Base-by-base conservation (phyloP, 2,329 filamentous ascomycete genomes). In the Fusarium globosum region DNA sequence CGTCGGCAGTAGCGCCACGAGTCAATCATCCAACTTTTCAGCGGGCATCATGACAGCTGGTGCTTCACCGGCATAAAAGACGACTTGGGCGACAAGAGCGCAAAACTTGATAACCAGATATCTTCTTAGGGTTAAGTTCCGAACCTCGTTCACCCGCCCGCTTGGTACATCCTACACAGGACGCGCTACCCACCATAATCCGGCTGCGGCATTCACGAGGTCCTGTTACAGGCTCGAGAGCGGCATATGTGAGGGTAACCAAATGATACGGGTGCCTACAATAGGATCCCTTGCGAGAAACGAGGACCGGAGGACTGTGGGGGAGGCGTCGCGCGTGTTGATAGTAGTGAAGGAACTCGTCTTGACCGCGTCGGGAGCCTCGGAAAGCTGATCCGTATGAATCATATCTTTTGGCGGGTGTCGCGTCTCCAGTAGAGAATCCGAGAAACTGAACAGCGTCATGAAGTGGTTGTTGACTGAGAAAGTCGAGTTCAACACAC, bases 91-190 rank as follows among this genome's bases (percentile, higher is more conserved):
- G 91, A 92, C 91, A 89, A 74, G 85, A 87, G 87, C 90, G 90
- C 90, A 93, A 95, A 79, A 88, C 93, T 93, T 71, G 20, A 55
- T 77, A 89, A 90, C 94, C 93, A 93, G 90, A 86, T 83, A 81
- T 85, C 83, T 86, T 86, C 88, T 93, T 97, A 97, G 95, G 95
- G 95, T 97, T 97, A 97, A 95, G 93, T 95, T 95, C 93, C 94
- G 91, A 92, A 84, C 86, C 84, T 86, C 86, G 86, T 90, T 92
- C 89, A 88, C 89, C 84, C 85, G 79, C 80, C 74, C 74, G 74
- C 79, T 82, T 82, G 83, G 84, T 65, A 81, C 83, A 81, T 80
- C 81, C 80, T 72, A 79, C 65, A 61, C 63, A 61, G 71, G 23
- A 57, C 52, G 71, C 71, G 35, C 38, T 72, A 68, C 43, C 78